A percentile compares a stretch with the other conserved stretches of the same genome.
Conservation (phyloP, 1,284 basidiomycete genomes). For the Veloboletus limbatus region DNA sequence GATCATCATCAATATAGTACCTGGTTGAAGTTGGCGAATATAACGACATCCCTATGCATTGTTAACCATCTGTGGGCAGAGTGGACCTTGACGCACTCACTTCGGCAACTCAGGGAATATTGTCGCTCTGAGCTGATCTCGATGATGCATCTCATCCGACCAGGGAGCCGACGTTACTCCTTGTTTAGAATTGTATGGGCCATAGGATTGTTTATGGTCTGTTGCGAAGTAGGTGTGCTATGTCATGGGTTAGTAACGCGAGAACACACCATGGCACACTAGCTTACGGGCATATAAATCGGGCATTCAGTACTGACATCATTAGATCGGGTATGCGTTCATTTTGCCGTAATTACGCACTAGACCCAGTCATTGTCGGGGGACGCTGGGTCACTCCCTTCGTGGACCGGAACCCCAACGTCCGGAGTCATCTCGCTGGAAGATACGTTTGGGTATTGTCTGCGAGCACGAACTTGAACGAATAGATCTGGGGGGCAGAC, state of each 20-base stretch:
- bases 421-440: conserved; percentile 16
- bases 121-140: conserved; percentile 42
- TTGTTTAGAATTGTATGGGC: conserved; percentile 18
- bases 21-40: conserved; percentile 67
- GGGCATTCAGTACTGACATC: conserved; percentile 41
- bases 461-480: conserved; percentile 30
- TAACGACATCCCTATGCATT: conserved; percentile 41
- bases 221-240: conserved; percentile 61
- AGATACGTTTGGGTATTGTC: conserved; percentile 4
- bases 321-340: conserved; percentile 12
- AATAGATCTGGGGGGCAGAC: conserved; percentile 46
- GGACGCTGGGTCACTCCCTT: conserved; percentile 52
- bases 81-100: conserved; percentile 28
- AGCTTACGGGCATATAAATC: conserved; percentile 50
- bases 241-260: conserved; percentile 1
- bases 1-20: conserved; percentile 29
- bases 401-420: conserved; percentile 38
- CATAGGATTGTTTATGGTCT: conserved; percentile 54
- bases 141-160: conserved; percentile 46
- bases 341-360: conserved; percentile 33
- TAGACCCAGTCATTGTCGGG: conserved; percentile 51
- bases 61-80: neutral
- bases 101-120: conserved; percentile 49
- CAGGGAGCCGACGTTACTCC: conserved; percentile 36
- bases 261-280: neutral